A percentile compares a stretch with the other conserved stretches of the same genome.
phyloP scores from a whole-genome alignment of 805 yeast genomes.

The Diddensiella caesifluorescens region DNA sequence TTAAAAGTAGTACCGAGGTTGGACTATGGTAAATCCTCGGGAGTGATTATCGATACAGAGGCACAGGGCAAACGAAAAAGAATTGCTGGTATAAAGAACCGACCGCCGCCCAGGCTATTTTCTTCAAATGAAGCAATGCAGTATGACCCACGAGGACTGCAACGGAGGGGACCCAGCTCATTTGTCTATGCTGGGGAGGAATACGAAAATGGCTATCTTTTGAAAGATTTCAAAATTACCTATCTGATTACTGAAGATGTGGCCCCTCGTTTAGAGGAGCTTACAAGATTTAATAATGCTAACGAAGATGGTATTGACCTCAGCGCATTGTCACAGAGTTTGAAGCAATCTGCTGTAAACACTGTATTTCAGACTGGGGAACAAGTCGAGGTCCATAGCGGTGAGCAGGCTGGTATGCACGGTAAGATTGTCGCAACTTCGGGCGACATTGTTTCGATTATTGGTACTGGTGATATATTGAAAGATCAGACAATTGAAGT shows the following conservation, averaged over 20 bases:
- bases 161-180: conserved; percentile 49
- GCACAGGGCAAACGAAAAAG: conserved; percentile 50
- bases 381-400: conserved; percentile 82
- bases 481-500: conserved; percentile 64
- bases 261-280: conserved; percentile 82
- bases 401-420: conserved; percentile 86
- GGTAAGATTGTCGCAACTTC: conserved; percentile 73
- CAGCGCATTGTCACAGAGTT: conserved; percentile 77
- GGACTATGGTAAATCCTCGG: conserved; percentile 68
- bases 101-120: conserved; percentile 84
- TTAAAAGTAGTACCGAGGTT: conserved; percentile 88
- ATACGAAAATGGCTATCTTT: conserved; percentile 80
- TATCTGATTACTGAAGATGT: conserved; percentile 73
- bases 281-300: conserved; percentile 69
- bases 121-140: conserved; percentile 84
- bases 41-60: conserved; percentile 39
- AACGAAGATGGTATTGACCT: conserved; percentile 86
- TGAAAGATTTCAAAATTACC: conserved; percentile 79
- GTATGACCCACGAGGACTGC: conserved; percentile 67
- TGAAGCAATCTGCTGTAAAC: conserved; percentile 56
- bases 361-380: conserved; percentile 86
- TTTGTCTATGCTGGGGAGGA: conserved; percentile 82
- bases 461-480: conserved; percentile 43
- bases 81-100: conserved; percentile 50
- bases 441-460: conserved; percentile 54